phyloP scores from a whole-genome alignment of 805 yeast genomes.

The Metschnikowia cerradonensis region DNA sequence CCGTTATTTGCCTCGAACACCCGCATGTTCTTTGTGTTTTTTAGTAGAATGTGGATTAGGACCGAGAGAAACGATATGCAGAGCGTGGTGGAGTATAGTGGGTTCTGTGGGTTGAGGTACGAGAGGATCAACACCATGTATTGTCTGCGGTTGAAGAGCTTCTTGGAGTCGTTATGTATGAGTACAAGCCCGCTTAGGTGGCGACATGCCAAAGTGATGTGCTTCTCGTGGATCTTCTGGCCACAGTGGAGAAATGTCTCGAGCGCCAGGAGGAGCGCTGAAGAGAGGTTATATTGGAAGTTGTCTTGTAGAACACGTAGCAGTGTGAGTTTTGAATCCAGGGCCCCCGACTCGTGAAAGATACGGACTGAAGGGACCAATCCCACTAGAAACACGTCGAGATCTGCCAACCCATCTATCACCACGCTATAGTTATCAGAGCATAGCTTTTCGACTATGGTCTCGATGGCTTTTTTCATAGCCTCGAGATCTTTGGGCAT shows the following conservation, averaged over 20 bases:
- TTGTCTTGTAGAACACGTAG: slow-evolving; percentile 49
- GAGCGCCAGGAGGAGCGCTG: slow-evolving; percentile 27
- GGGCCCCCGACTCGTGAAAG: slow-evolving; percentile 7
- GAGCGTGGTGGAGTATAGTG: slow-evolving; percentile 13
- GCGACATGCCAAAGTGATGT: slow-evolving; percentile 24
- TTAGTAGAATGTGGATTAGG: slow-evolving; percentile 54
- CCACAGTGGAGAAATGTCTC: slow-evolving; percentile 1
- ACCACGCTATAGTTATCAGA: slow-evolving; percentile 6
- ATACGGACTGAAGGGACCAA: slow-evolving; percentile 12
- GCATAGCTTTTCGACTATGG: slow-evolving; percentile 6
- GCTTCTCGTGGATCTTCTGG: slow-evolving; percentile 6
- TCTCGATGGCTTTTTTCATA: slow-evolving; percentile 6
- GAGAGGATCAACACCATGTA: slow-evolving; percentile 37
- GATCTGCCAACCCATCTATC: slow-evolving; percentile 5
- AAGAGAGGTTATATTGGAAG: slow-evolving; percentile 49
- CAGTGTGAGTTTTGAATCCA: slow-evolving; percentile 14
- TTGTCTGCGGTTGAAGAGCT: slow-evolving; percentile 39
- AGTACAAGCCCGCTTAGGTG: slow-evolving; percentile 58
- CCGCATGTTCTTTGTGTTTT: slow-evolving; percentile 54
- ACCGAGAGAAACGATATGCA: slow-evolving; percentile 45
- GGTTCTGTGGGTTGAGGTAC: slow-evolving; percentile 18
- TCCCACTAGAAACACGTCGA: slow-evolving; percentile 9
- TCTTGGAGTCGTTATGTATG: slow-evolving; percentile 53
- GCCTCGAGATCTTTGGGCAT: slow-evolving; percentile 1
- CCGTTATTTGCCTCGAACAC: slow-evolving; percentile 57